Evolutionary conservation across 2,329 filamentous ascomycete genomes (phyloP), one percentile per base, ranked within the genome.

Genomic region (Mariannaea sp.): DNA sequence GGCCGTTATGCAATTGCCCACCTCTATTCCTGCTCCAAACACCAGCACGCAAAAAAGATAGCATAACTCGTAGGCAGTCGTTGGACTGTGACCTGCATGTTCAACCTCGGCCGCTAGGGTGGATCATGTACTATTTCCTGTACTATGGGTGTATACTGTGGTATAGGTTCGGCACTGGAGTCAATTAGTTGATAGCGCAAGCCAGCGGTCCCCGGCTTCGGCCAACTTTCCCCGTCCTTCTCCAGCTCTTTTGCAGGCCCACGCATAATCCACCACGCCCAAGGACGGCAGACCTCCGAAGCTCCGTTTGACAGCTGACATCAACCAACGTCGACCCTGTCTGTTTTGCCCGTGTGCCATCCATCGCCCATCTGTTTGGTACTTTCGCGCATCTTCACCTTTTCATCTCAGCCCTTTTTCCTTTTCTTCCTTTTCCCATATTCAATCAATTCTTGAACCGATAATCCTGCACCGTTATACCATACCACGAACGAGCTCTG

Each of bases 101-200:
- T 57, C n/a, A 60, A 61, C 64, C 64, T 65, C 63, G 63, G 63
- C 56, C 60, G 51, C 42, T 38, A 52, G 51, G 59, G 62, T 63
- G 63, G 56, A 55, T 58, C 30, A 39, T 24, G 50, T 48, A 55
- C 32, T 29, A n/a, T n/a, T n/a, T n/a, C n/a, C n/a, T n/a, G n/a
- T n/a, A n/a, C n/a, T n/a, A n/a, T n/a, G n/a, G n/a, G n/a, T n/a
- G n/a, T n/a, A n/a, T n/a, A n/a, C n/a, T n/a, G n/a, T n/a, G n/a
- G n/a, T n/a, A n/a, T n/a, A n/a, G n/a, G n/a, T n/a, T n/a, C n/a
- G n/a, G n/a, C n/a, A n/a, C n/a, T n/a, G n/a, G n/a, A n/a, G n/a
- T n/a, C n/a, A n/a, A n/a, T n/a, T n/a, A n/a, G n/a, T n/a, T 29
- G 39, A 32, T 35, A 49, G 32, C 52, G 38, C 41, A 48, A n/a